A percentile compares a stretch with the other conserved stretches of the same genome.
phyloP scores from a whole-genome alignment of 495 filamentous ascomycete genomes.

The Hypoxylon rickii region DNA sequence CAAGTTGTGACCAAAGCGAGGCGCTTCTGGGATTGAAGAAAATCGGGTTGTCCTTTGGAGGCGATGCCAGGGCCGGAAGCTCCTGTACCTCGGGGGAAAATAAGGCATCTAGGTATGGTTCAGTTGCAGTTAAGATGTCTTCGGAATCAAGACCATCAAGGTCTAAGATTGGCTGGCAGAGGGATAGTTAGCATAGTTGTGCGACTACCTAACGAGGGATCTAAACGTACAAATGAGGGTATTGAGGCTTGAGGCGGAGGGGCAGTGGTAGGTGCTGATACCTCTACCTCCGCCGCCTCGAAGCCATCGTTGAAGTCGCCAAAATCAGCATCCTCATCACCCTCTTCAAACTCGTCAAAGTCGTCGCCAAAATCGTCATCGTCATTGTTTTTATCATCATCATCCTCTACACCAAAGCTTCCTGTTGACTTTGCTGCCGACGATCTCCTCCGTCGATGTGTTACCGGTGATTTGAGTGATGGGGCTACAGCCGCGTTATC shows the following conservation, averaged over 20 bases:
- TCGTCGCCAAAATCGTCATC: conserved; percentile 77
- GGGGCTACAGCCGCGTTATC: conserved; percentile 42
- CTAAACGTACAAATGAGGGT: conserved; percentile 50
- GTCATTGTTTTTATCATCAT: conserved; percentile 47
- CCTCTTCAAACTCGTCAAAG: conserved; percentile 96
- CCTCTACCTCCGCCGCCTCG: conserved; percentile 62
- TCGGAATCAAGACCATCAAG: conserved; percentile 63
- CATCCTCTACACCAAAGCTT: conserved; percentile 44
- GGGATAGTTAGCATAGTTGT: conserved; percentile 40
- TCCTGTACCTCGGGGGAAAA: conserved; percentile 59
- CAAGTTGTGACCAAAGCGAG: conserved; percentile 95
- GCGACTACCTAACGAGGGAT: conserved; percentile 37
- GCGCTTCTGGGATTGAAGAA: conserved; percentile 74
- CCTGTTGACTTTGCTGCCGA: conserved; percentile 44
- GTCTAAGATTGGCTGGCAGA: conserved; percentile 68
- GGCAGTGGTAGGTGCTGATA: conserved; percentile 49
- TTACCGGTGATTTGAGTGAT: conserved; percentile 37
- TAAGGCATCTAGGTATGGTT: conserved; percentile 60
- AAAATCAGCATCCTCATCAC: conserved; percentile 75
- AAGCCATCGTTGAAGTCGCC: conserved; percentile 91
- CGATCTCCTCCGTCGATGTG: conserved; percentile 43
- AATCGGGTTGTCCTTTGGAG: conserved; percentile 57
- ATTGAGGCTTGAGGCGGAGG: conserved; percentile 57
- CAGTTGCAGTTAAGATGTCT: conserved; percentile 55
- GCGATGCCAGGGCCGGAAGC: conserved; percentile 51